Evolutionary conservation across 2,329 filamentous ascomycete species (phyloP).

Genomic region (Didymella pinodella): DNA sequence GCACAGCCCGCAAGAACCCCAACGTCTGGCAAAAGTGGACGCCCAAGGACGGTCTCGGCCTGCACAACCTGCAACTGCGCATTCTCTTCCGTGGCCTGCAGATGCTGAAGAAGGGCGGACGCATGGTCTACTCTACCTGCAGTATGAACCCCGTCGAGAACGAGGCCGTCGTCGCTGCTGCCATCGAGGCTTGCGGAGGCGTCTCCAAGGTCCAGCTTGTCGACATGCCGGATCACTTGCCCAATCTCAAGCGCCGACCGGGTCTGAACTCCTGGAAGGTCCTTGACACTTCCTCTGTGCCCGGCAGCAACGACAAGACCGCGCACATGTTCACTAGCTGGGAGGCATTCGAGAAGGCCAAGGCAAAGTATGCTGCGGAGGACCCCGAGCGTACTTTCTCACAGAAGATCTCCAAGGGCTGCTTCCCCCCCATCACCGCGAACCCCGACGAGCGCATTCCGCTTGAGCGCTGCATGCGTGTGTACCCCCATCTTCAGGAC

Average conservation of each 20-base stretch:
- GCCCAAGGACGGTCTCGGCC: conserved; percentile 83
- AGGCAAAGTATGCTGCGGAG: conserved; percentile 64
- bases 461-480: conserved; percentile 87
- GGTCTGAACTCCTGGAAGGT: conserved; percentile 87
- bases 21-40: conserved; percentile 96
- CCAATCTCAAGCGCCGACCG: conserved; percentile 75
- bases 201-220: conserved; percentile 80
- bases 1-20: conserved; percentile 90
- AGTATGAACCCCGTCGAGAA: conserved; percentile 99
- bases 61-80: conserved; percentile 85
- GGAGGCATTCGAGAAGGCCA: conserved; percentile 78
- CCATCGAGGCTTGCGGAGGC: conserved; percentile 90
- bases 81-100: conserved; percentile 93
- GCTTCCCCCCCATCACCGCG: conserved; percentile 75
- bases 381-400: conserved; percentile 65
- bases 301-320: conserved; percentile 68
- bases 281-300: conserved; percentile 61
- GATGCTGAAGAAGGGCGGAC: conserved; percentile 93
- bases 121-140: conserved; percentile 97
- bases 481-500: conserved; percentile 95
- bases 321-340: conserved; percentile 81
- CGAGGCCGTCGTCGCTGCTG: conserved; percentile 86
- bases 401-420: conserved; percentile 70
- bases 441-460: conserved; percentile 69
- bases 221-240: conserved; percentile 80